A percentile compares a stretch with the other conserved stretches of the same genome.
These are phyloP conservation scores for Pythium vanterpoolii DNA, from an alignment of 352 stramenopile species.

Conservation along the genomic window DNA sequence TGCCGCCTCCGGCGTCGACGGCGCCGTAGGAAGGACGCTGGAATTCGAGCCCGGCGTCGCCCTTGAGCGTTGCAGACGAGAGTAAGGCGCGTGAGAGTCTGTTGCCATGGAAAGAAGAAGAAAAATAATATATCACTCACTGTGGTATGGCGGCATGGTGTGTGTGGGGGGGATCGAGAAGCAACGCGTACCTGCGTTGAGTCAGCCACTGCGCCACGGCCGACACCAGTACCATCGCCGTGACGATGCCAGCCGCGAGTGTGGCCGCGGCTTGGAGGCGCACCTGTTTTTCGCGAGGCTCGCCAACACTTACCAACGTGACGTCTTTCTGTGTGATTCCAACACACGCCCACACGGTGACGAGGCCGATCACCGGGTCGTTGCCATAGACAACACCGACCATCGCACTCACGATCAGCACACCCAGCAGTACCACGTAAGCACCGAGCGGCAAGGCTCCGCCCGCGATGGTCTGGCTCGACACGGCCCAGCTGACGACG, in stretches of 20 bases:
- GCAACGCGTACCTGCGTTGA: constrained; percentile 19
- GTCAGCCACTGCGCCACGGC: constrained; percentile 2
- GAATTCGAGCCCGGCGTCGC: constrained; percentile 12
- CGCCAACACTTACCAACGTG: constrained; percentile 16
- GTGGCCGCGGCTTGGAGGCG: constrained; percentile 40
- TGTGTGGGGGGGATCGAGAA: constrained; percentile 17
- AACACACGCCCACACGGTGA: constrained; percentile 47
- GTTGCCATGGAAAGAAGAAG: constrained; percentile 2
- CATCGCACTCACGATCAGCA: constrained; percentile 40
- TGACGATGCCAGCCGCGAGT: constrained; percentile 26
- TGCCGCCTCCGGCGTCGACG: constrained; percentile 12
- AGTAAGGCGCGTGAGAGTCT: constrained; percentile 26
- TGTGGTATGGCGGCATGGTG: constrained; percentile 27
- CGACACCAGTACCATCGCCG: constrained; percentile 13
- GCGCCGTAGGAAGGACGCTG: constrained; percentile 14
- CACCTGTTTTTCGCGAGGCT: constrained; percentile 27
- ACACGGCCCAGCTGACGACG: constrained; percentile 54
- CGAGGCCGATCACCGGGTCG: constrained; percentile 52
- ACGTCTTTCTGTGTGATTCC: constrained; percentile 43
- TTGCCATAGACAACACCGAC: constrained; percentile 43
- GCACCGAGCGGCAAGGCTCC: constrained; percentile 35
- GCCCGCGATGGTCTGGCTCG: constrained; percentile 33
- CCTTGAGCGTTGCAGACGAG: constrained; percentile 17
- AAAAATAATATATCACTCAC: constrained; percentile 13
- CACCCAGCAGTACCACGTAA: constrained; percentile 45